phyloP scores from a whole-genome alignment of 176 grass and related monocot species.

The Carex littledalei region DNA sequence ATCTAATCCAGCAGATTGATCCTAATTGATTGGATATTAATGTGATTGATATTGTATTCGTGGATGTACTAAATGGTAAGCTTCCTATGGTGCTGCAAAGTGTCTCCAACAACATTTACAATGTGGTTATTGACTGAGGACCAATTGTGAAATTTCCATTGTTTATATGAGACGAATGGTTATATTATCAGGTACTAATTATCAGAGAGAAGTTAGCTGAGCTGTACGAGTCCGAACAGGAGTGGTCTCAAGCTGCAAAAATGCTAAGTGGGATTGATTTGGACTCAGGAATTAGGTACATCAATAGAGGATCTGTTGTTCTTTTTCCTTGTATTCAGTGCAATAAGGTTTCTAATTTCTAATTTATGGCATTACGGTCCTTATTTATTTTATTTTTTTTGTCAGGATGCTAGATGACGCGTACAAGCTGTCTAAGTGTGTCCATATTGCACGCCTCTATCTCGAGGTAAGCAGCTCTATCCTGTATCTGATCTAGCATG shows the following conservation, averaged over 20 bases:
- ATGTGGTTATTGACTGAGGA: neutral
- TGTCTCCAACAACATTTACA: neutral
- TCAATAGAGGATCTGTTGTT: neutral
- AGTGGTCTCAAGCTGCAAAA: constrained; percentile 95
- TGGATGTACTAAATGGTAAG: too few relatives aligned
- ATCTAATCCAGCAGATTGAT: too few relatives aligned
- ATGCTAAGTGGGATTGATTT: constrained; percentile 99
- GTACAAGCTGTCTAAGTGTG: constrained; percentile 97
- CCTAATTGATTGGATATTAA: too few relatives aligned
- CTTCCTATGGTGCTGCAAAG: too few relatives aligned
- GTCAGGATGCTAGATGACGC: constrained; percentile 87
- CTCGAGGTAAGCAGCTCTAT: constrained; percentile 61
- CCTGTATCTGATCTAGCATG: neutral
- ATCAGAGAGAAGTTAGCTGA: constrained; percentile 99
- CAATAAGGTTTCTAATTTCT: neutral
- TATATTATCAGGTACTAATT: constrained; percentile 55
- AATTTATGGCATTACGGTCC: neutral
- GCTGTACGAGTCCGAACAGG: constrained; percentile 88
- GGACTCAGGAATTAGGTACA: constrained; percentile 95
- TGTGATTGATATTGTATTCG: too few relatives aligned
- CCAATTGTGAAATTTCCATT: neutral
- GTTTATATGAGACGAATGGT: constrained; percentile 5
- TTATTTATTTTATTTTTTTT: neutral
- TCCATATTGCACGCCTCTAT: constrained; percentile 95
- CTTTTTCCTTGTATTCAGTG: neutral